Evolutionary conservation across 2,329 filamentous ascomycete genomes (phyloP), one percentile per base, ranked within the genome.

Genomic region (Aspergillus sp.): DNA sequence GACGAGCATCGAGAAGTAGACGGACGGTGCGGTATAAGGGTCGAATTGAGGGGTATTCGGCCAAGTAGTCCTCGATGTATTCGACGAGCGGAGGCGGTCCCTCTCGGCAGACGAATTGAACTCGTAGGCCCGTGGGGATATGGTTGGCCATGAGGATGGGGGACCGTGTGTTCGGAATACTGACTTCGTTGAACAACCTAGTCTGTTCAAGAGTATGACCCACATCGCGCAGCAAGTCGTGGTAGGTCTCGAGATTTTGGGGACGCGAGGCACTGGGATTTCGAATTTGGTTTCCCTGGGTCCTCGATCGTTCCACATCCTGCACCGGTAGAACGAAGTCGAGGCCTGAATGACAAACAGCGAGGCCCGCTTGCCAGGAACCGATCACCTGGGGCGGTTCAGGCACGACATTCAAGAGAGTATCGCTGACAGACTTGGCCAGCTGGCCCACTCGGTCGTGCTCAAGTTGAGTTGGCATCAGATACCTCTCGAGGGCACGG

Each of bases 281-380:
- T 30, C 61, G 60, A 29, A 51, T 49, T n/a, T 39, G 49, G 26
- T 56, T 48, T 44, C 45, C 36, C 4, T 39, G 49, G 26, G 56
- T 48, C 44, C 45, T 38, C 4, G 58, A 49, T n/a, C 56, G 51
- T 12, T 60, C 52, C 29, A 48, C 45, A 46, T 60, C 60, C 28
- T 54, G 46, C 12, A 65, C 54, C n/a, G 52, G 51, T 52, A 66
- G 68, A 43, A 62, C 70, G 61, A 67, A 75, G 56, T 82, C 76
- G 8, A 83, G 65, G 58, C 78, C 75, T 5, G 80, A 83, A 36
- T 69, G 66, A 29, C 74, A 69, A 45, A 74, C 57, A 0, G 74
- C 72, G 33, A 81, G 61, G 6, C 77, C 76, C 9, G 73, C 80
- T 7, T 63, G 60, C 47, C 75, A 67, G 6, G 79, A 81, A 12